Evolutionary conservation across 192 early-diverging fungal genomes (phyloP).

Genomic region (Coemansia sp.): DNA sequence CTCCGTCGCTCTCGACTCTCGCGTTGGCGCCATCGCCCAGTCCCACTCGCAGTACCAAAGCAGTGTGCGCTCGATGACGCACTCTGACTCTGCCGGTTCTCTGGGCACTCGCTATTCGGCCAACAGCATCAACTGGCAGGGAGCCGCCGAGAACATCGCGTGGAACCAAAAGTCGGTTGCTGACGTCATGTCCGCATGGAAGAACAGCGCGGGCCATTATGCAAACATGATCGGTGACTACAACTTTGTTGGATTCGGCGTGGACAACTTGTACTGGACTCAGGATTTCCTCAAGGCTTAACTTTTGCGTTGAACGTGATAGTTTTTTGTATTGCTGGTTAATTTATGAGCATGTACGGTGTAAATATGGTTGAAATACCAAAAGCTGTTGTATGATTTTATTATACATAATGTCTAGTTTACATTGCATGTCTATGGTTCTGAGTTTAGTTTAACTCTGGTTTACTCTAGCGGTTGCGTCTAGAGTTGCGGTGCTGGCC

Average conservation of each 20-base stretch:
- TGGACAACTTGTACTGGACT: constrained; percentile 51
- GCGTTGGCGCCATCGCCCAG: constrained; percentile 30
- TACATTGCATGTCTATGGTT: neutral
- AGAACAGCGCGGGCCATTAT: constrained; percentile 54
- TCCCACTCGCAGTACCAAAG: constrained; percentile 51
- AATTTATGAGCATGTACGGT: too few relatives aligned
- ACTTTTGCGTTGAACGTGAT: neutral
- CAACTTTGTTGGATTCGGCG: constrained; percentile 50
- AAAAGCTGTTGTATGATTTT: too few relatives aligned
- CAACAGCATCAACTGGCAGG: constrained; percentile 24
- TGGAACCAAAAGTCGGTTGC: constrained; percentile 32
- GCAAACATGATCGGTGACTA: constrained; percentile 54
- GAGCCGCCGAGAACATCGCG: constrained; percentile 56
- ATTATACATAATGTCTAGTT: too few relatives aligned
- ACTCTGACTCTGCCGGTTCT: constrained; percentile 39
- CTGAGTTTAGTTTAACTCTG: neutral
- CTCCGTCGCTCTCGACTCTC: constrained; percentile 10
- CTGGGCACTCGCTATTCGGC: constrained; percentile 38
- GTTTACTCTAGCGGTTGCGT: constrained; percentile 1
- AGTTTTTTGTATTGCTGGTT: too few relatives aligned
- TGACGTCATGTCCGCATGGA: constrained; percentile 42
- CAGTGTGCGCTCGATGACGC: constrained; percentile 50
- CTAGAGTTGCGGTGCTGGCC: constrained; percentile 21
- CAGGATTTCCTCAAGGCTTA: constrained; percentile 42
- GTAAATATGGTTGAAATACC: too few relatives aligned